Conservation (phyloP, 1,284 basidiomycete species). For the Fomes fomentarius region DNA sequence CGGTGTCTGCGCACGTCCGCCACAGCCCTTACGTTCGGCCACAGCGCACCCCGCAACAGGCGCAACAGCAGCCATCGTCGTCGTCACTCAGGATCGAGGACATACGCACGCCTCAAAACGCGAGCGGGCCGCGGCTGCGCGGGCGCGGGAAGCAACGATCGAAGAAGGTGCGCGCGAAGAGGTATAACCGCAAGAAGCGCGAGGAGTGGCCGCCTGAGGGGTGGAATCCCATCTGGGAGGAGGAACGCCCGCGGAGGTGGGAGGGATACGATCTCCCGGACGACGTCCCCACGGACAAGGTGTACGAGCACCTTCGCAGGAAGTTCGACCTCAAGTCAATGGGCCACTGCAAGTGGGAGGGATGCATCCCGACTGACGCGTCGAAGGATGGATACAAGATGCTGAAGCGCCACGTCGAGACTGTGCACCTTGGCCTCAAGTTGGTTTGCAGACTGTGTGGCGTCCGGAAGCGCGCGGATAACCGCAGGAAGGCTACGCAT, state of each 20-base stretch:
- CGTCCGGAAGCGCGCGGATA: conserved; percentile 11
- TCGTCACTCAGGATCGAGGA: conserved; percentile 10
- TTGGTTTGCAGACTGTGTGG: conserved; percentile 11
- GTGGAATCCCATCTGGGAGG: conserved; percentile 17
- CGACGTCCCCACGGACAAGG: conserved; percentile 8
- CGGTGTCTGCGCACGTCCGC: neutral
- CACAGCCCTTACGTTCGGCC: neutral
- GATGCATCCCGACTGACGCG: conserved; percentile 8
- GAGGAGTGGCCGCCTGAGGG: conserved; percentile 7
- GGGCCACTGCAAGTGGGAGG: conserved; percentile 9
- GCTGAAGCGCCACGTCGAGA: conserved; percentile 18
- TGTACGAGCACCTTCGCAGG: conserved; percentile 14
- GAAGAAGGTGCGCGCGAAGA: conserved; percentile 15
- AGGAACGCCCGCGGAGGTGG: conserved; percentile 16
- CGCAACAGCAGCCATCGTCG: conserved; percentile 10
- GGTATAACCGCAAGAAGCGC: conserved; percentile 17
- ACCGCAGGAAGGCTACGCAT: conserved; percentile 10
- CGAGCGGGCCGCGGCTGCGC: neutral
- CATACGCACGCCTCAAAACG: conserved; percentile 1
- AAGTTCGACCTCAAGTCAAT: conserved; percentile 1
- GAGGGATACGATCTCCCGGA: conserved; percentile 12
- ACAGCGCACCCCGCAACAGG: neutral
- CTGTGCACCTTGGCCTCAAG: conserved; percentile 13
- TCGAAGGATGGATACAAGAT: conserved; percentile 13
- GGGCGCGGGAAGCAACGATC: conserved; percentile 8